Evolutionary conservation across 306 rosid species (phyloP), one percentile per base, ranked within the genome.

Genomic region (Prinsepia uniflora): DNA sequence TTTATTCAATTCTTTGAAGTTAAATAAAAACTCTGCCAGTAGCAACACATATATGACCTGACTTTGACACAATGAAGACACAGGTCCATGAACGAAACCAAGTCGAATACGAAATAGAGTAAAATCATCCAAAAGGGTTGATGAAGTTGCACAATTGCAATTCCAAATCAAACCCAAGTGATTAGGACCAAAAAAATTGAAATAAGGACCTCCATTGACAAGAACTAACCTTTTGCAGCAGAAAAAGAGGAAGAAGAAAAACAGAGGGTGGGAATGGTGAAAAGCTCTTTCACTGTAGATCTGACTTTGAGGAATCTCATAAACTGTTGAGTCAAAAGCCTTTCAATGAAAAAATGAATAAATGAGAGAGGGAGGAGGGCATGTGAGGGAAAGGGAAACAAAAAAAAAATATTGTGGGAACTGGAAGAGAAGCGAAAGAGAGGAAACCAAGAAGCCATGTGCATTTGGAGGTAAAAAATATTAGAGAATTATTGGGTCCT

Each of bases 371-470:
- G 39, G 66, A 70, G 60, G 62, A 75, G 18, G 71, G 85, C 86
- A 83, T 83, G 89, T 86, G 87, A 75, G 72, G 59, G 45, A 77
- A 79, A 72, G 69, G 40, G 68, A 77, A 76, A 44, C 82, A n/a
- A 59, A 48, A 54, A 48, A 54, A 56, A 64, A 47, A 59, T 60
- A 54, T 76, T 74, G 36, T 30, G 36, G 36, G 36, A 24, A 24
- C 30, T 76, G 80, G 76, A 58, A 68, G 84, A 74, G 81, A 82
- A 83, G 36, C 3, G 83, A 88, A 81, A 85, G 80, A 84, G 82
- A 88, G 92, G 80, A 82, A 80, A 84, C 86, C 86, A 86, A 88
- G 92, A 86, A 85, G 87, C 92, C 97, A 95, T 89, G 99, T 89
- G 97, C 90, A 85, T 86, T 75, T 56, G 82, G 93, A 95, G 97